Conservation (phyloP, 2,329 filamentous ascomycete genomes). For the Cyphellophora europaea region DNA sequence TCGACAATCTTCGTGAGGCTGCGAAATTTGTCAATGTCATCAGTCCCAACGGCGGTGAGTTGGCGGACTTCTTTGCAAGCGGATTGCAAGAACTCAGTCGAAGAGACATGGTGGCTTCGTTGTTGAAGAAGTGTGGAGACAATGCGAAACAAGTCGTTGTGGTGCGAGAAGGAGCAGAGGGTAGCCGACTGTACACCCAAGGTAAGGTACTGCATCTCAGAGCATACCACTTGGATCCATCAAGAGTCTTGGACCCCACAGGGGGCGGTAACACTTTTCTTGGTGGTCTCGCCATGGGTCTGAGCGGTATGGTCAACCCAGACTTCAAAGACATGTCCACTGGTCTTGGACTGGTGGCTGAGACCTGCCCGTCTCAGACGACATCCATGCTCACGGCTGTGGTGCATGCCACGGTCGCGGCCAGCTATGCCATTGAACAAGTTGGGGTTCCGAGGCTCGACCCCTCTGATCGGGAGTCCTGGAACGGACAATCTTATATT, state of each 20-base stretch:
- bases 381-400: conserved; percentile 62
- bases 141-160: conserved; percentile 23
- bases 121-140: conserved; percentile 29
- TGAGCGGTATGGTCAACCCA: conserved; percentile 26
- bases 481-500: conserved; percentile 28
- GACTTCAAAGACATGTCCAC: conserved; percentile 21
- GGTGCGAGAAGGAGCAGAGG: conserved; percentile 54
- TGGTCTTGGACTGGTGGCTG: conserved; percentile 13
- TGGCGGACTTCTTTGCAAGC: conserved; percentile 69
- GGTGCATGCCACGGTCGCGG: conserved; percentile 69
- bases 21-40: conserved; percentile 49
- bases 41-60: conserved; percentile 78
- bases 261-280: conserved; percentile 91
- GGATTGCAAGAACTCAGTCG: conserved; percentile 17
- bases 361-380: conserved; percentile 15
- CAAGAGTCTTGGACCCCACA: conserved; percentile 73
- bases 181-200: conserved; percentile 39
- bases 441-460: conserved; percentile 61
- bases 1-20: conserved; percentile 44
- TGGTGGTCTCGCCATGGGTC: conserved; percentile 48
- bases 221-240: conserved; percentile 52
- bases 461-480: conserved; percentile 23
- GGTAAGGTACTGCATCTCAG: conserved; percentile 59
- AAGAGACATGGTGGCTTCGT: conserved; percentile 23
- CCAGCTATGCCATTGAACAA: conserved; percentile 91